Evolutionary conservation across 352 stramenopile species (phyloP).

Genomic region (Phytophthora capsici): DNA sequence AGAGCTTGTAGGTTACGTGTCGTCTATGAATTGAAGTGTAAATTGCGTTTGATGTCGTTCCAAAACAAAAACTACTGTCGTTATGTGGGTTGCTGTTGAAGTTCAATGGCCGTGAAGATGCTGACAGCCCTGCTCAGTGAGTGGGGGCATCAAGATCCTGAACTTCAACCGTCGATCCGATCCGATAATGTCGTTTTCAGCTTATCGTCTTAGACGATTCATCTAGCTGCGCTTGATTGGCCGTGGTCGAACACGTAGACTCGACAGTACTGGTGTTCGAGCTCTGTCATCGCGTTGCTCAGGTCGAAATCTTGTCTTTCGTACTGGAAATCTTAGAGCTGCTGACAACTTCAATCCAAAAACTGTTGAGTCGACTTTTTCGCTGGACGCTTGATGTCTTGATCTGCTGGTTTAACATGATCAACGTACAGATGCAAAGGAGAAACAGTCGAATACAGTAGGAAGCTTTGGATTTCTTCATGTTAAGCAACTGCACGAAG

Average conservation of each 20-base stretch:
- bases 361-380: slow-evolving; percentile 34
- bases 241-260: slow-evolving; percentile 12
- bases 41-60: slow-evolving; percentile 17
- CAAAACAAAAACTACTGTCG: neutral
- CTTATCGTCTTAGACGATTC: neutral
- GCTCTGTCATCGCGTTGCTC: slow-evolving; percentile 15
- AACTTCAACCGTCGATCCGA: too few relatives aligned
- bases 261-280: slow-evolving; percentile 27
- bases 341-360: slow-evolving; percentile 19
- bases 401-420: slow-evolving; percentile 26
- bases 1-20: neutral
- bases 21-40: slow-evolving; percentile 28
- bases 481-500: slow-evolving; percentile 25
- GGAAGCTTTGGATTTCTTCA: slow-evolving; percentile 26
- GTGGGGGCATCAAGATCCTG: too few relatives aligned
- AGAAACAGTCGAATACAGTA: slow-evolving; percentile 6
- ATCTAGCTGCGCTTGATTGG: neutral
- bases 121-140: too few relatives aligned
- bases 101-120: neutral
- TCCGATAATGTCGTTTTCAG: too few relatives aligned
- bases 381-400: slow-evolving; percentile 18
- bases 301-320: slow-evolving; percentile 17
- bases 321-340: slow-evolving; percentile 9
- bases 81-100: neutral
- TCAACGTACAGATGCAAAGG: slow-evolving; percentile 1